phyloP scores from a whole-genome alignment of 2,329 filamentous ascomycete species.

The Paecilomyces sp. region DNA sequence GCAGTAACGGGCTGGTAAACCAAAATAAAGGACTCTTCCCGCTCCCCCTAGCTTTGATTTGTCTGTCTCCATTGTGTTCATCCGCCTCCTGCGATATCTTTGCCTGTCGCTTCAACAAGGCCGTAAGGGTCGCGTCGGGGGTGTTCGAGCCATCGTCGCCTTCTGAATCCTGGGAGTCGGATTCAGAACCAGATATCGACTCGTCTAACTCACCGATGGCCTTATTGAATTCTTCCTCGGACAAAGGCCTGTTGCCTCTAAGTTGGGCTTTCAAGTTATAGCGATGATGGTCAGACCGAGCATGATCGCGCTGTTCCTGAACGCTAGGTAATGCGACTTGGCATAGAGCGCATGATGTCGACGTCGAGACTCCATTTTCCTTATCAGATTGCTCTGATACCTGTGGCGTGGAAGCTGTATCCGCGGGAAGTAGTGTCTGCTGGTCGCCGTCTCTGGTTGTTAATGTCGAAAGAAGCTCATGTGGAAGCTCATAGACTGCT shows the following conservation, averaged over 20 bases:
- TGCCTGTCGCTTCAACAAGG: constrained; percentile 40
- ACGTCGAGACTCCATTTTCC: constrained; percentile 38
- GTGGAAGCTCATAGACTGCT: constrained; percentile 74
- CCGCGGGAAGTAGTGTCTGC: constrained; percentile 16
- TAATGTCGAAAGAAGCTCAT: constrained; percentile 63
- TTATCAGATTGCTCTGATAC: constrained; percentile 28
- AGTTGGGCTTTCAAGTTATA: constrained; percentile 94
- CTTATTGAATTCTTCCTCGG: constrained; percentile 78
- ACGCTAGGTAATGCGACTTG: constrained; percentile 62
- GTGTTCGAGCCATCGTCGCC: constrained; percentile 41
- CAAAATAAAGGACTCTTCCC: constrained; percentile 74
- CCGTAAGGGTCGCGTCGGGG: constrained; percentile 53
- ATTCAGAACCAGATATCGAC: constrained; percentile 74
- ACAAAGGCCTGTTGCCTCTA: constrained; percentile 62
- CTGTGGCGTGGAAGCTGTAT: constrained; percentile 13
- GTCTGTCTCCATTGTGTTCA: constrained; percentile 37
- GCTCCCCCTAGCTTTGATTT: constrained; percentile 43
- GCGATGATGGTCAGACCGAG: constrained; percentile 81
- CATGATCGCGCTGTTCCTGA: constrained; percentile 76
- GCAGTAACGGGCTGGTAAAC: constrained; percentile 71
- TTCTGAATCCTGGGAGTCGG: constrained; percentile 60
- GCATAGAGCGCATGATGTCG: constrained; percentile 78
- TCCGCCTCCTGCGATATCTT: constrained; percentile 30
- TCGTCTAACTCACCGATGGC: constrained; percentile 82
- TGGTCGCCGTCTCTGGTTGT: constrained; percentile 47